Conservation (phyloP, 192 early-diverging fungal species). For the Rhizophagus prolifer region DNA sequence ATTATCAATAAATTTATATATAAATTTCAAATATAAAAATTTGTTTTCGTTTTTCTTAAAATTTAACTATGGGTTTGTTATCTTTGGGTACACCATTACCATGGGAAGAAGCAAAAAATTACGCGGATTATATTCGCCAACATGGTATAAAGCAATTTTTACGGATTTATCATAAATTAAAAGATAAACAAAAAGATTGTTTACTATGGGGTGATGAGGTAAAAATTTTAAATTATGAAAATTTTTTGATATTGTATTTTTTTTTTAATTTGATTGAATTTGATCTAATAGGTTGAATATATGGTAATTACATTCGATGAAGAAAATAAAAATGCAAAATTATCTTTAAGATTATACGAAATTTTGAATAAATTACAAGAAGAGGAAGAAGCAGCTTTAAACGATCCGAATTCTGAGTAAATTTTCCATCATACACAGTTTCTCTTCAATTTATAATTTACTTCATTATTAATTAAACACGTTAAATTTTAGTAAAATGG, state of each 20-base stretch:
- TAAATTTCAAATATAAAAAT: background rate
- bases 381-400: slow-evolving; percentile 63
- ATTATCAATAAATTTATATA: no score
- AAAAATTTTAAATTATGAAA: background rate
- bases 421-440: background rate
- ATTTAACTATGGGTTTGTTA: slow-evolving; percentile 80
- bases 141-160: slow-evolving; percentile 96
- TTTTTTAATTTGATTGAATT: background rate
- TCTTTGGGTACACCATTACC: slow-evolving; percentile 93
- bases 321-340: slow-evolving; percentile 62
- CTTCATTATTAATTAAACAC: slow-evolving; percentile 56
- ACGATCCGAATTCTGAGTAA: slow-evolving; percentile 48
- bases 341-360: slow-evolving; percentile 81
- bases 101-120: slow-evolving; percentile 87
- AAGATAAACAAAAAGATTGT: slow-evolving; percentile 75
- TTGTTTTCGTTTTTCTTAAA: background rate
- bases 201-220: slow-evolving; percentile 98
- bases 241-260: background rate
- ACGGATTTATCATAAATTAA: slow-evolving; percentile 79
- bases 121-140: slow-evolving; percentile 81
- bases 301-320: slow-evolving; percentile 84
- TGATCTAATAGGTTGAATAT: slow-evolving; percentile 81
- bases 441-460: slow-evolving; percentile 41
- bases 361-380: slow-evolving; percentile 69
- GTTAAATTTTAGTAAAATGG: slow-evolving; percentile 44